Base-by-base conservation (phyloP, 192 early-diverging fungal genomes). In the Coemansia sp. region DNA sequence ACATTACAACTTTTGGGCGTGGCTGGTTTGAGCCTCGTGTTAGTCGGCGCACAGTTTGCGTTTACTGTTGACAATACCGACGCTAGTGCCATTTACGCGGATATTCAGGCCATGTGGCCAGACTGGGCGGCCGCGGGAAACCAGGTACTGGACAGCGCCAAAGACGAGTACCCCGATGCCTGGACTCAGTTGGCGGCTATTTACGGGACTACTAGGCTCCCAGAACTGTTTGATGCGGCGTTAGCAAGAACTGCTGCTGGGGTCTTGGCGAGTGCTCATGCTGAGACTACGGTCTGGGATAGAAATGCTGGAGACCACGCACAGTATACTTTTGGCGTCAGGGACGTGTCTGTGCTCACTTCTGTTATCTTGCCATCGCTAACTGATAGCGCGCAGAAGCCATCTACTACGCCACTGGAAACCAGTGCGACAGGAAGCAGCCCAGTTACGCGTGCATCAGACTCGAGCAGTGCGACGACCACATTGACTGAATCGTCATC, bases 111-210 rank as follows among this genome's bases (percentile, higher is more conserved):
- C 11, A 37, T 68, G 37, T 75, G 73, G 73, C 43, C 21, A 4
- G 62, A 69, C 63, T 75, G 73, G 73, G 73, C 67, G 14, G 63
- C 38, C 2, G 62, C 63, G 14, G 73, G 73, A 6, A 75, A 69
- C 43, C 61, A 65, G 26, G 63, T 65, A 0, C 39, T 75, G 0
- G 59, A 18, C 13, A 64, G 66, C 14, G 73, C 73, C 33, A 38
- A 53, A 37, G 23, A 34, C 6, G 59, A 64, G 2, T 65, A 69
- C 33, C 62, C 73, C 3, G 73, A 65, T 23, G 73, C 73, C 1
- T 75, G 63, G 47, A 11, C 41, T 20, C 66, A 69, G 59, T 59
- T 75, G 12, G 64, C 62, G 2, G 31, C 10, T n/a, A 48, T 75
- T 2, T 75, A 75, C 39, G 73, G 73, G 26, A 36, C 66, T 6